phyloP scores from a whole-genome alignment of 2,329 filamentous ascomycete genomes.

The Beauveria sp. region DNA sequence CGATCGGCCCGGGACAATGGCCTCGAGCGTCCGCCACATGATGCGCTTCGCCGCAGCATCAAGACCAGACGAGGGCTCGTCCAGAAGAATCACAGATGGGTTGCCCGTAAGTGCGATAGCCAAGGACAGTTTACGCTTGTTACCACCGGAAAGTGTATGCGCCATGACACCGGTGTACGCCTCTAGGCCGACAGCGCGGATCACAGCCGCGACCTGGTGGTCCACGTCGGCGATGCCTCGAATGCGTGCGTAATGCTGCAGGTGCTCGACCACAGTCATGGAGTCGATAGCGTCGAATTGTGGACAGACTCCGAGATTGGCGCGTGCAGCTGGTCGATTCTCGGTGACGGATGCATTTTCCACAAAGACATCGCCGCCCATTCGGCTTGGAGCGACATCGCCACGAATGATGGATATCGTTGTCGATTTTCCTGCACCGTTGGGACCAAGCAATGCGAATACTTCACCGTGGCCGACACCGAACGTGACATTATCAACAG shows the following conservation, averaged over 20 bases:
- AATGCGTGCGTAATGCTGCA: constrained; percentile 64
- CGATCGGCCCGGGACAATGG: constrained; percentile 57
- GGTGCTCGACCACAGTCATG: constrained; percentile 66
- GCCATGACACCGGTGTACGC: constrained; percentile 57
- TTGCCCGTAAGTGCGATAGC: constrained; percentile 72
- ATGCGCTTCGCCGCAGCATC: constrained; percentile 66
- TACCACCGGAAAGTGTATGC: constrained; percentile 63
- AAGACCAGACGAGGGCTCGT: constrained; percentile 68
- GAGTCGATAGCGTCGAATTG: constrained; percentile 67
- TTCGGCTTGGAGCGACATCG: constrained; percentile 55
- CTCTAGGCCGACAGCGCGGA: constrained; percentile 57
- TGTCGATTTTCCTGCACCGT: constrained; percentile 70
- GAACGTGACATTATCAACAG: constrained; percentile 65
- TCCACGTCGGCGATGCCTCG: constrained; percentile 52
- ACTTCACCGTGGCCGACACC: constrained; percentile 61
- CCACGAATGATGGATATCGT: constrained; percentile 65
- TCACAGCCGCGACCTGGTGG: constrained; percentile 56
- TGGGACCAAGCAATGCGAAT: constrained; percentile 68
- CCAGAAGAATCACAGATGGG: constrained; percentile 63
- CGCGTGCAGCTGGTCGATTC: constrained; percentile 54
- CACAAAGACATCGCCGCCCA: constrained; percentile 56
- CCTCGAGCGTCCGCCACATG: constrained; percentile 66
- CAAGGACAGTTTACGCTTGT: constrained; percentile 67
- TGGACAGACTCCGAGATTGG: constrained; percentile 63
- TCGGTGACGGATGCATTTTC: constrained; percentile 57